Base-by-base conservation (phyloP, 2,329 filamentous ascomycete species). In the Xylariaceae sp. region DNA sequence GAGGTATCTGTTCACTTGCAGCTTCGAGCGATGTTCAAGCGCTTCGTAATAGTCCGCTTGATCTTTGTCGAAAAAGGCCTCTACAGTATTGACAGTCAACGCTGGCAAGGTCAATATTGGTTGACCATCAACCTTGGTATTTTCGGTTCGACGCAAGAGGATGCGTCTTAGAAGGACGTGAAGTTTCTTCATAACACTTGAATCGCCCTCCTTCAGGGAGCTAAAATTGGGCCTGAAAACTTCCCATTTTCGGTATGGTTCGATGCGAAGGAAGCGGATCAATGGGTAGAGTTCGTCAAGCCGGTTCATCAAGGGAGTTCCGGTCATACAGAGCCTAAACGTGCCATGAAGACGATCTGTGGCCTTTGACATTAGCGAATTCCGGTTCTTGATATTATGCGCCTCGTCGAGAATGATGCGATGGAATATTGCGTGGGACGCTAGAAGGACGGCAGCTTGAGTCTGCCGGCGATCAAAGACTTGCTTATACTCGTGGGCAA, bases 291-390 rank as follows among this genome's bases (percentile, higher is more conserved):
- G 77, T 65, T 97, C 92, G 26, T 83, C 78, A 2, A 93, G 83
- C 11, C 81, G 85, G 64, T 96, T 97, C 89, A 95, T 95, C 86
- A 94, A 91, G 0, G 90, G 90, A 0, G 90, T 94, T 16, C 90
- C 90, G 5, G 87, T 92, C 73, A 94, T 82, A 67, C 88, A 92
- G 72, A 90, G 85, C 37, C 90, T 80, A 66, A 88, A 84, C 23
- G 74, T 78, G n/a, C 87, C 76, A 54, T 80, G 74, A 11, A 94
- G 73, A 15, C 73, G 69, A 62, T 76, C 82, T 26, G 83, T 83
- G 10, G 84, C 89, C 57, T 78, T 76, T 1, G 87, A 83, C 5
- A 81, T 74, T 57, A 84, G 81, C 0, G 88, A 86, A 27, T 73
- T 76, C 51, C 83, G 82, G 64, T 93, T 94, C 75, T 93, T 94